Conservation (phyloP, 352 stramenopile genomes). For the Phytophthora pluvialis region DNA sequence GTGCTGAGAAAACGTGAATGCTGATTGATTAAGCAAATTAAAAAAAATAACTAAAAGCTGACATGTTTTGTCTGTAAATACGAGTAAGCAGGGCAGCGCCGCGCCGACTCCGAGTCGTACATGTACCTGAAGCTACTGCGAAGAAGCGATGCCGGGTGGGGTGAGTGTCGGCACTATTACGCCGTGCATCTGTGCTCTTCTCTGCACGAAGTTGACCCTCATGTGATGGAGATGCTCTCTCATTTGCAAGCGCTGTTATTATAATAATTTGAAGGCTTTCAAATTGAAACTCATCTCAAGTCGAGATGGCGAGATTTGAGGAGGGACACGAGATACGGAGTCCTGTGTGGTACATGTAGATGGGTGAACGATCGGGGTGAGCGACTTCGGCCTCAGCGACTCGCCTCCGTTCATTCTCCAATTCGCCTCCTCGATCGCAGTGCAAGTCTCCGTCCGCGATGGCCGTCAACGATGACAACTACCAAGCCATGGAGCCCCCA, state of each 20-base stretch:
- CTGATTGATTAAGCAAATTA: no score
- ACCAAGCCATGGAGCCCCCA: constrained; percentile 36
- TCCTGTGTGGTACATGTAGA: constrained; percentile 5
- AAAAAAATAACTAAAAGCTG: no score
- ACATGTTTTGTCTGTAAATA: no score
- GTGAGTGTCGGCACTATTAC: no score
- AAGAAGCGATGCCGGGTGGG: no score
- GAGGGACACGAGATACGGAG: constrained; percentile 13
- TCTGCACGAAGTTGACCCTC: not conserved
- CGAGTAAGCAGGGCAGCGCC: no score
- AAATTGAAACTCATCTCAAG: not conserved
- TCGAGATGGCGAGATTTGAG: constrained; percentile 8
- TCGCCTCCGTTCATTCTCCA: constrained; percentile 3
- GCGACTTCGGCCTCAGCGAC: constrained; percentile 1
- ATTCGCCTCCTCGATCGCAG: not conserved
- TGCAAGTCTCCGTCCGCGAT: not conserved
- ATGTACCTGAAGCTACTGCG: no score
- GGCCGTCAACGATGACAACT: constrained; percentile 21
- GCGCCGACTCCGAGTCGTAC: no score
- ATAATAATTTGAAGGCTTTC: no score
- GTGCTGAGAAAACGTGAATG: no score
- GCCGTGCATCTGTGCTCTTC: not conserved
- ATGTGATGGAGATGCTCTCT: not conserved
- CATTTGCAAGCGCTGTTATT: not conserved
- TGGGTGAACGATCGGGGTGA: constrained; percentile 4